Base-by-base conservation (phyloP, 2,329 filamentous ascomycete species). In the Westerdykella sp. region DNA sequence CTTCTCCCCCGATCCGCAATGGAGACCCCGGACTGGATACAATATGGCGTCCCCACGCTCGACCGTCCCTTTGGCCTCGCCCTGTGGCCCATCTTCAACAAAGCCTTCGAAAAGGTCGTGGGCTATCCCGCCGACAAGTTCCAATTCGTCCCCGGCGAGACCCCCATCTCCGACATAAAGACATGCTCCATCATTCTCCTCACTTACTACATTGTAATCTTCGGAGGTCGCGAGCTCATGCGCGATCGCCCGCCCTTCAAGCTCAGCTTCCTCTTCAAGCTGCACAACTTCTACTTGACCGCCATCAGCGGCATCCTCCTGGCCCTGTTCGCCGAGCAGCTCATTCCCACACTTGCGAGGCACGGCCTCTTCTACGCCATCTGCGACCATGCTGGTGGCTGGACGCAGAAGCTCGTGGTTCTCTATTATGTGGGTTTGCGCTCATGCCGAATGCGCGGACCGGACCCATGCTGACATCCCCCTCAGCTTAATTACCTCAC, bases 241-340 rank as follows among this genome's bases (percentile, higher is more conserved):
- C 87, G 87, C 72, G 84, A 85, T 62, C 81, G 87, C 51, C 77
- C 84, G 65, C 78, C 91, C 16, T 84, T 93, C 74, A 87, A 94
- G 78, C 80, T 97, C 63, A 93, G 87, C 75, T 75, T 78, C 13
- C 74, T 93, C 46, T 97, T 97, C 78, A 86, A 95, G 73, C 79
- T 96, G 65, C 91, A 98, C 81, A 98, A 98, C 78, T 84, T 97
- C 62, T 83, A 90, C 74, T 76, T 98, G 64, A 97, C 91, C 38
- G 73, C 80, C 54, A 87, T 96, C 74, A 95, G 87, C 67, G 85
- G 73, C 47, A 75, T 81, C 40, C 79, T 98, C 41, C 71, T 98
- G 62, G 83, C 76, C 43, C 81, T 98, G 57, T 97, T 94, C 69
- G 73, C 89, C 57, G 93, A 97, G 76, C 87, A 97, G 74, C 74